Base-by-base conservation (phyloP, 495 filamentous ascomycete genomes). In the Penicillium samsonianum region DNA sequence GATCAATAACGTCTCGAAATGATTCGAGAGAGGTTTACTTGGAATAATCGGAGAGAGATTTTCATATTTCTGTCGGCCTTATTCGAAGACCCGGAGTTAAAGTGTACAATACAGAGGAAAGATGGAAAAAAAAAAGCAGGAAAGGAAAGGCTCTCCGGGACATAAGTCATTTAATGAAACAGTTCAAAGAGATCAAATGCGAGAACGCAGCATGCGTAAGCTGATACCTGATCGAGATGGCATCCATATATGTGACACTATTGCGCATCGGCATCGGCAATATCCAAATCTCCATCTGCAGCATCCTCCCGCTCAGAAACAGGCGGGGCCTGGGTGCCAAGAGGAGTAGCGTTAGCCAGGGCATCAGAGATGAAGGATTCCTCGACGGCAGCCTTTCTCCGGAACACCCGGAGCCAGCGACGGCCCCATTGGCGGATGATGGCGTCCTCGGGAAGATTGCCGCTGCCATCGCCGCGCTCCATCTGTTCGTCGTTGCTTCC, bases 391-490 rank as follows among this genome's bases (percentile, higher is more conserved):
- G 83, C 82, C 73, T 91, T 89, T 20, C 94, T 76, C 56, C 86
- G 78, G 67, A 96, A 96, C 2, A 93, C 92, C 41, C 88, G 81
- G 44, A 91, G 73, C 94, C 94, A 98, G 17, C 90, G 78, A 67
- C 83, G 81, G 4, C 87, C 93, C 94, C 93, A 97, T 55, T 82
- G 82, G 58, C 84, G 82, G 44, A 96, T 79, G 55, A 92, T 77
- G 53, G 79, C 82, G 62, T 90, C 82, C 22, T 80, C 80, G 25
- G 72, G 70, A 9, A 72, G 53, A 54, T 66, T 65, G 2, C 76
- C 75, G 44, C 65, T 69, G 51, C 74, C 73, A 60, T 76, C 74
- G 17, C 70, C 75, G n/a, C 72, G 68, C 68, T 86, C 84, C 65
- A 84, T 83, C 59, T 86, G 79, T 64, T 85, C 82, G 58, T 96